Conservation (phyloP, 2,329 filamentous ascomycete species). For the Colletotrichum sp. region DNA sequence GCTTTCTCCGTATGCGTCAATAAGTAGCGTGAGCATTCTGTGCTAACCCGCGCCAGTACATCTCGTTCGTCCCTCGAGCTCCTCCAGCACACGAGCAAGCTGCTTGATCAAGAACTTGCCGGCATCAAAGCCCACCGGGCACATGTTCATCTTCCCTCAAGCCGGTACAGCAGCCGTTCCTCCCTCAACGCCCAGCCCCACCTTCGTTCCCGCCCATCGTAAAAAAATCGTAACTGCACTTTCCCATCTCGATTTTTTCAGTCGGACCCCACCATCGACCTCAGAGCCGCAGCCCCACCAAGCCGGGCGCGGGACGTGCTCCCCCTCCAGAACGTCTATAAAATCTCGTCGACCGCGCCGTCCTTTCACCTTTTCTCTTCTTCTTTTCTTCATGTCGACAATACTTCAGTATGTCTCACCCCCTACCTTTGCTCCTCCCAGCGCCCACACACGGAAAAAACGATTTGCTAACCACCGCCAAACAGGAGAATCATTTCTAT, state of each 20-base stretch:
- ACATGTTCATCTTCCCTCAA: no score
- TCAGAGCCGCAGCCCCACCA: not conserved
- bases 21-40: not conserved
- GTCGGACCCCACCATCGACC: not conserved
- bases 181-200: not conserved
- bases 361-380: slow-evolving; percentile 39
- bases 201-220: not conserved
- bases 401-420: slow-evolving; percentile 58
- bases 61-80: not conserved
- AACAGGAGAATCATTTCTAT: slow-evolving; percentile 92
- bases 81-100: not conserved
- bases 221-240: not conserved
- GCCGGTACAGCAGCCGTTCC: not conserved
- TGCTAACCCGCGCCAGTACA: not conserved
- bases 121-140: not conserved
- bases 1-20: accelerated
- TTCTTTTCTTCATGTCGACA: slow-evolving; percentile 65
- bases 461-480: slow-evolving; percentile 21
- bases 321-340: slow-evolving; percentile 39
- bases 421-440: slow-evolving; percentile 30
- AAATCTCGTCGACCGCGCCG: slow-evolving; percentile 33
- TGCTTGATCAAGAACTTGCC: not conserved
- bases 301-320: not conserved
- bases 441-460: slow-evolving; percentile 20
- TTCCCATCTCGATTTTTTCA: not conserved